Base-by-base conservation (phyloP, 2,329 filamentous ascomycete genomes). In the Fusarium sororula region DNA sequence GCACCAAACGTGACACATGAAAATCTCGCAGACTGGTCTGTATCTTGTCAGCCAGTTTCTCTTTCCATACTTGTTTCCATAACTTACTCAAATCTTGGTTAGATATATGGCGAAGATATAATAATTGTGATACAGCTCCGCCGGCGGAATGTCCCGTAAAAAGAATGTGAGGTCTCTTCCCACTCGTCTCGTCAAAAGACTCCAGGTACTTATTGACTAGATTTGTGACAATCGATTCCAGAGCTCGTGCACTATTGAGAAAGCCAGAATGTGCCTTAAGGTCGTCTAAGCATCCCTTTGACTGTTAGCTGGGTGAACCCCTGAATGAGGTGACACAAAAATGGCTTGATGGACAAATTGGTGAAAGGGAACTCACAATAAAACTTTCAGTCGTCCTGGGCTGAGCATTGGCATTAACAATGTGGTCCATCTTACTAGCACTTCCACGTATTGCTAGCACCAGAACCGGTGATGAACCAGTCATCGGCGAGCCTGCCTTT, bases 71-170 rank as follows among this genome's bases (percentile, higher is more conserved):
- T 14, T 32, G 13, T 17, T 41, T 15, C 20, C 37, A 20, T 15
- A 8, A 32, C 70, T 68, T 44, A 77, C 75, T 41, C 3, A 64
- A 37, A 4, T n/a, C 24, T 22, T 39, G 50, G 17, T 67, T n/a
- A 12, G 74, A 66, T 22, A 73, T 56, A 32, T 63, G 62, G 26
- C 55, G 65, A 37, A 78, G 63, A 47, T 71, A 75, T 8, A 78
- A 45, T 1, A 78, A 44, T 28, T 72, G 68, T n/a, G 74, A 72
- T 24, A 72, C 75, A 39, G 76, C 76, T 58, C 75, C 76, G 15
- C 76, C 75, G 15, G 75, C 75, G 30, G 76, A 78, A 68, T 78
- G 75, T 5, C 75, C 74, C 0, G 75, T 77, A 18, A 78, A 74
- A 6, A 78, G 42, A 20, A 78, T 37, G 48, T 78, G 75, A 7